These are phyloP conservation scores for Pseudocercospora pini-densiflorae DNA, from an alignment of 2,329 filamentous ascomycete species.

Conservation along the genomic window DNA sequence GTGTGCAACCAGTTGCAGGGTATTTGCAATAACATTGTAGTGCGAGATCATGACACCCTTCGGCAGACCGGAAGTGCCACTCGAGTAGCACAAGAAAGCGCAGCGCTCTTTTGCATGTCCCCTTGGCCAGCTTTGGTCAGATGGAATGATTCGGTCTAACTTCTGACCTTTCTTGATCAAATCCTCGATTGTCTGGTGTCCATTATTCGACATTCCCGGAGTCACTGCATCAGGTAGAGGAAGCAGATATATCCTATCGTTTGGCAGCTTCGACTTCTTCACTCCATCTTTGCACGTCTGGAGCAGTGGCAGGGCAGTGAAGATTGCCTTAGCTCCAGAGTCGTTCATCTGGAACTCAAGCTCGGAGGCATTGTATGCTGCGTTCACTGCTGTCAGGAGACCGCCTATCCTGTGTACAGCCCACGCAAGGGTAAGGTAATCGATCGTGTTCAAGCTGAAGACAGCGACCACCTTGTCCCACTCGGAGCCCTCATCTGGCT, in stretches of 20 bases:
- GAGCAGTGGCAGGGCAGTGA: slow-evolving; percentile 72
- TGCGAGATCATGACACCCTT: slow-evolving; percentile 80
- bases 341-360: slow-evolving; percentile 73
- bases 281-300: slow-evolving; percentile 68
- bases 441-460: slow-evolving; percentile 84
- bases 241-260: slow-evolving; percentile 69
- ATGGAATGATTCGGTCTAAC: slow-evolving; percentile 56
- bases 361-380: slow-evolving; percentile 71
- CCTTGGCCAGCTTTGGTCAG: slow-evolving; percentile 61
- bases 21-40: slow-evolving; percentile 77
- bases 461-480: slow-evolving; percentile 81
- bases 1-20: slow-evolving; percentile 63
- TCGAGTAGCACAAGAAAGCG: slow-evolving; percentile 80
- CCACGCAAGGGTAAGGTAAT: slow-evolving; percentile 74
- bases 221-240: slow-evolving; percentile 64
- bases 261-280: slow-evolving; percentile 64
- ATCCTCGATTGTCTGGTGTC: slow-evolving; percentile 68
- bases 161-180: slow-evolving; percentile 65
- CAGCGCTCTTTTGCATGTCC: slow-evolving; percentile 71
- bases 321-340: slow-evolving; percentile 70
- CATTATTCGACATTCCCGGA: slow-evolving; percentile 53
- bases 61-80: slow-evolving; percentile 77
- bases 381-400: slow-evolving; percentile 74
- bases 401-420: slow-evolving; percentile 76
- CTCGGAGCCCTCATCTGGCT: slow-evolving; percentile 70